A percentile compares a stretch with the other conserved stretches of the same genome.
Conservation (phyloP, 345 rosid species). For the Camelina laxa region DNA sequence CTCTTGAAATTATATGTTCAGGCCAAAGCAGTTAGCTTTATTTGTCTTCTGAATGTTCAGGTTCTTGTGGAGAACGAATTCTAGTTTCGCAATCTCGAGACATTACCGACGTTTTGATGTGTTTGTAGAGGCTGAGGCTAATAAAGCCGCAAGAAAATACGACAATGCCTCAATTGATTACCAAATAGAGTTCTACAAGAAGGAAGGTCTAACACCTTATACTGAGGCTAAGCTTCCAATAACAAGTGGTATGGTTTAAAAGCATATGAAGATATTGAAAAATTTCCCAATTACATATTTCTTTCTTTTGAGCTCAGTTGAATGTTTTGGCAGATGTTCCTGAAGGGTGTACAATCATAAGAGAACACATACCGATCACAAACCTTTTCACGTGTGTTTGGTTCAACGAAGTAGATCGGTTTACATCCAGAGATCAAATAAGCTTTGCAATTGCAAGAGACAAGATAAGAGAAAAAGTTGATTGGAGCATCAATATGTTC, state of each 20-base stretch:
- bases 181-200: conserved; percentile 77
- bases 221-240: conserved; percentile 79
- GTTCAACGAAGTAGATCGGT: conserved; percentile 94
- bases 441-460: conserved; percentile 90
- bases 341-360: conserved; percentile 89
- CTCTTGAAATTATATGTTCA: no score
- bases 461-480: conserved; percentile 67
- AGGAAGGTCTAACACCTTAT: conserved; percentile 83
- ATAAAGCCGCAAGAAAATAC: conserved; percentile 86
- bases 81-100: conserved; percentile 78
- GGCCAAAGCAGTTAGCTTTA: not conserved
- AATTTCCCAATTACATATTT: not conserved
- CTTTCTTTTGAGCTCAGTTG: not conserved
- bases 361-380: conserved; percentile 79
- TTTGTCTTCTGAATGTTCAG: conserved; percentile 46
- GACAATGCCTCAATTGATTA: conserved; percentile 78
- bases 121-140: conserved; percentile 86
- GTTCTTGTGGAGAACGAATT: conserved; percentile 81
- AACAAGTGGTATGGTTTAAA: conserved; percentile 65
- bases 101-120: conserved; percentile 89
- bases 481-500: conserved; percentile 81
- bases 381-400: conserved; percentile 87
- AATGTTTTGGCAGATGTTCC: conserved; percentile 76
- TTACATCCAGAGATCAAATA: conserved; percentile 89
- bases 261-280: not conserved